A percentile compares a stretch with the other conserved stretches of the same genome.
phyloP scores from a whole-genome alignment of 176 grass and related monocot species.

The Avena insularis region DNA sequence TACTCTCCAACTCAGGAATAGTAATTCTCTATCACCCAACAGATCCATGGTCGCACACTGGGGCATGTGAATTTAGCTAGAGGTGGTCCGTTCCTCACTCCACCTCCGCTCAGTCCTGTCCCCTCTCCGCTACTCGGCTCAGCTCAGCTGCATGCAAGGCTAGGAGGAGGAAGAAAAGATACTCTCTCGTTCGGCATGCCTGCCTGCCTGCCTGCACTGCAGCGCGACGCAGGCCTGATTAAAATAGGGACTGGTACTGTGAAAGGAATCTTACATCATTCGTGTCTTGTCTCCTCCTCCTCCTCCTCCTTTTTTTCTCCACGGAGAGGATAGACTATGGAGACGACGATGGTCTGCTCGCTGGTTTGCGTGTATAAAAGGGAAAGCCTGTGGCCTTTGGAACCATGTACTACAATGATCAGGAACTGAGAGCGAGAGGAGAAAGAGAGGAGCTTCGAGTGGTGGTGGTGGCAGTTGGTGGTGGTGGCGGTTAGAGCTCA shows the following conservation, averaged over 20 bases:
- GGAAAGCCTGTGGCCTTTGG: conserved; percentile 58
- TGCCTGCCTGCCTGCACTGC: background rate
- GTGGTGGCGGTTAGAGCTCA: conserved; percentile 38
- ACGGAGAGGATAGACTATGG: background rate
- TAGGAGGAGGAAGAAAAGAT: conserved; percentile 13
- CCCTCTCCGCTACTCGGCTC: conserved; percentile 19
- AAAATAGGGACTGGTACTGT: conserved; percentile 39
- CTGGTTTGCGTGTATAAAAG: conserved; percentile 49
- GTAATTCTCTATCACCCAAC: conserved; percentile 28
- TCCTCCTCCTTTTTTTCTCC: conserved; percentile 22
- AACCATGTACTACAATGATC: conserved; percentile 57
- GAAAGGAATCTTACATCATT: conserved; percentile 79
- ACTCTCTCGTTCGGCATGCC: conserved; percentile 51
- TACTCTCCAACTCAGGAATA: background rate
- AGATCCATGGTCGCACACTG: conserved; percentile 23
- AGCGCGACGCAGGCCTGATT: conserved; percentile 25
- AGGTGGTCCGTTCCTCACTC: conserved; percentile 52
- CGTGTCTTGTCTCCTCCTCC: conserved; percentile 54
- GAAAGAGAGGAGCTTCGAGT: conserved; percentile 13
- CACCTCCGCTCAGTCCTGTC: conserved; percentile 19
- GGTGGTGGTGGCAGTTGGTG: conserved; percentile 11
- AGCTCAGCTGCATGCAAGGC: conserved; percentile 33
- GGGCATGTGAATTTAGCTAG: conserved; percentile 8
- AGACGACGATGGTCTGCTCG: conserved; percentile 16
- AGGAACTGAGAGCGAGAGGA: conserved; percentile 37